Conservation (phyloP, 352 stramenopile species). For the Globisporangium parvum region DNA sequence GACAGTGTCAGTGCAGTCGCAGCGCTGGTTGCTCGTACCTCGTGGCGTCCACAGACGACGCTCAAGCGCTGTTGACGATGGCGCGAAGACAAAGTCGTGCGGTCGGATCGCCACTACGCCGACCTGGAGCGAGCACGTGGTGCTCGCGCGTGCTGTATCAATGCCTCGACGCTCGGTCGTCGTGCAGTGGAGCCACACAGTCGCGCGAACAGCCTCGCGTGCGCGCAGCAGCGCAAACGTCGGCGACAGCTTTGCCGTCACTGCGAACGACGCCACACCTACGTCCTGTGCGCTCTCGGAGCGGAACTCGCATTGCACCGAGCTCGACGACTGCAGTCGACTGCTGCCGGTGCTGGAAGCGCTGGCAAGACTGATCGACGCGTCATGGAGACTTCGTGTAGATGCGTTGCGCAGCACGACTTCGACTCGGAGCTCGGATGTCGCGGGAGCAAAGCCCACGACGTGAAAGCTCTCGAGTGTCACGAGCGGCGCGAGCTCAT, state of each 20-base stretch:
- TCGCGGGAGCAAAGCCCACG: slow-evolving; percentile 29
- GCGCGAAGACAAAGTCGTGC: neutral
- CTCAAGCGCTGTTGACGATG: neutral
- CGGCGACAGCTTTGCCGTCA: slow-evolving; percentile 4
- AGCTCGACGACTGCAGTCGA: slow-evolving; percentile 4
- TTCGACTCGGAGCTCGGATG: slow-evolving; percentile 27
- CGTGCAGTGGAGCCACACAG: slow-evolving; percentile 16
- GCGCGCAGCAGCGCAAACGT: slow-evolving; percentile 7
- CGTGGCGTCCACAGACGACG: neutral
- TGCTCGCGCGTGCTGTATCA: neutral
- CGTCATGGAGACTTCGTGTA: slow-evolving; percentile 11
- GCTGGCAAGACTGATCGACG: slow-evolving; percentile 21
- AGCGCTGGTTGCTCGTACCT: neutral
- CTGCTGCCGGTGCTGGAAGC: neutral
- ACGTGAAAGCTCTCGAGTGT: slow-evolving; percentile 25
- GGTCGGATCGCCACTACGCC: slow-evolving; percentile 2
- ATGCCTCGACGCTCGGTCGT: neutral
- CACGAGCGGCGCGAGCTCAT: slow-evolving; percentile 16
- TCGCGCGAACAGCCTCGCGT: neutral
- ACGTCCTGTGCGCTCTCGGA: neutral
- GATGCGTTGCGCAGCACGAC: slow-evolving; percentile 25
- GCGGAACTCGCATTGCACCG: slow-evolving; percentile 1
- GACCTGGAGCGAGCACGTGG: slow-evolving; percentile 1
- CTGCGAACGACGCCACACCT: slow-evolving; percentile 4
- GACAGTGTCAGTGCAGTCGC: too few species aligned